phyloP scores from a whole-genome alignment of 345 rosid species.

The Hypericum androsaemum region DNA sequence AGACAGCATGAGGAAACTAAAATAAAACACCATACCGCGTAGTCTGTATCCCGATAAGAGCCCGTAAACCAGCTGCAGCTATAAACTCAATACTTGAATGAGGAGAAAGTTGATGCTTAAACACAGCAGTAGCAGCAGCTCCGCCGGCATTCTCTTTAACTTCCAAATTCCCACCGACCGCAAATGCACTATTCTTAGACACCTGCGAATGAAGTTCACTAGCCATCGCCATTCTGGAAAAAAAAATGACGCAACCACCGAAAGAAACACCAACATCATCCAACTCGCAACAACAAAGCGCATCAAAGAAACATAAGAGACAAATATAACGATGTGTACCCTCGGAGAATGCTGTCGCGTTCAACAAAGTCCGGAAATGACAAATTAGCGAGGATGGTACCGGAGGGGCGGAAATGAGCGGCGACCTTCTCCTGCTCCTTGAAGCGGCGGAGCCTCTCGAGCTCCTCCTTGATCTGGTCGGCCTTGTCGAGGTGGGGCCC shows the following conservation, averaged over 20 bases:
- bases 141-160: constrained; percentile 64
- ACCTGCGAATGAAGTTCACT: constrained; percentile 72
- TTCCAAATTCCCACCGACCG: constrained; percentile 69
- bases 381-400: constrained; percentile 50
- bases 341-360: constrained; percentile 86
- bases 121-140: constrained; percentile 54
- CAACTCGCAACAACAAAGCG: not conserved
- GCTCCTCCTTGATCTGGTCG: constrained; percentile 80
- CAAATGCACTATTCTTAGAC: constrained; percentile 58
- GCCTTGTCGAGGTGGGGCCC: constrained; percentile 68
- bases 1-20: constrained; percentile 1
- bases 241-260: constrained; percentile 12
- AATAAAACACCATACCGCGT: constrained; percentile 47
- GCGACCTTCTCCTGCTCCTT: constrained; percentile 56
- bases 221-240: constrained; percentile 76
- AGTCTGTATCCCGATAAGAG: constrained; percentile 63
- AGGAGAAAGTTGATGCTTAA: constrained; percentile 67
- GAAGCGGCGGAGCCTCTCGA: constrained; percentile 53
- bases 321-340: constrained; percentile 28
- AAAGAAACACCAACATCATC: constrained; percentile 2
- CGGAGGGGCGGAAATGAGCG: constrained; percentile 59
- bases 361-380: constrained; percentile 60
- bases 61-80: constrained; percentile 69
- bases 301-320: not conserved
- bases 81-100: constrained; percentile 66